Evolutionary conservation across 495 filamentous ascomycete genomes (phyloP).

Genomic region (Cairneyella variabilis): DNA sequence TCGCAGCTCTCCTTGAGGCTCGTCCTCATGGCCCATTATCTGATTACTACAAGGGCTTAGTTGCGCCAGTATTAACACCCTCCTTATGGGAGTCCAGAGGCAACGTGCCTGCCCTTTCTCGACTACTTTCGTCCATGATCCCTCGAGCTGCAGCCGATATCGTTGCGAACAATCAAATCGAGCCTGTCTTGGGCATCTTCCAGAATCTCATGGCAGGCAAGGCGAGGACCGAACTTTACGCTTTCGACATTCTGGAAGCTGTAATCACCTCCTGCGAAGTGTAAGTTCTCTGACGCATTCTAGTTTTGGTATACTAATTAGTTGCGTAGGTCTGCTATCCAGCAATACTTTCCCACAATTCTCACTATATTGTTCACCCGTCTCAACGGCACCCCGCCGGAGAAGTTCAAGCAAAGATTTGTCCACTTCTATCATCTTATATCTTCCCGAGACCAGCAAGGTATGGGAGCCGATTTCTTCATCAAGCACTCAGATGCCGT

Average conservation of each 20-base stretch:
- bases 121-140: conserved; percentile 80
- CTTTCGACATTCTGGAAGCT: conserved; percentile 84
- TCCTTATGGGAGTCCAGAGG: conserved; percentile 83
- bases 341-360: conserved; percentile 75
- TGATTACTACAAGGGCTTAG: conserved; percentile 69
- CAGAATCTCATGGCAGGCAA: conserved; percentile 69
- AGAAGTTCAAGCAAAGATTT: conserved; percentile 76
- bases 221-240: conserved; percentile 72
- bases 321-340: conserved; percentile 50
- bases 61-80: conserved; percentile 70
- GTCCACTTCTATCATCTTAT: conserved; percentile 90
- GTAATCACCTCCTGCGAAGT: conserved; percentile 66
- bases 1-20: conserved; percentile 81
- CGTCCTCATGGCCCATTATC: conserved; percentile 71
- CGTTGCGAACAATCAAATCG: conserved; percentile 68
- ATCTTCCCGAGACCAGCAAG: conserved; percentile 66
- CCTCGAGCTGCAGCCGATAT: conserved; percentile 69
- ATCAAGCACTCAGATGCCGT: conserved; percentile 75
- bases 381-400: conserved; percentile 68
- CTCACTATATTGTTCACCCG: conserved; percentile 78
- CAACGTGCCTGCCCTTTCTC: conserved; percentile 85
- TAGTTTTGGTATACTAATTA: conserved; percentile 24
- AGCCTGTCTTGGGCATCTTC: conserved; percentile 84
- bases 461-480: conserved; percentile 85
- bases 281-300: conserved; percentile 42